Base-by-base conservation (phyloP, 2,329 filamentous ascomycete genomes). In the Aspergillus pseudoviridinutans region DNA sequence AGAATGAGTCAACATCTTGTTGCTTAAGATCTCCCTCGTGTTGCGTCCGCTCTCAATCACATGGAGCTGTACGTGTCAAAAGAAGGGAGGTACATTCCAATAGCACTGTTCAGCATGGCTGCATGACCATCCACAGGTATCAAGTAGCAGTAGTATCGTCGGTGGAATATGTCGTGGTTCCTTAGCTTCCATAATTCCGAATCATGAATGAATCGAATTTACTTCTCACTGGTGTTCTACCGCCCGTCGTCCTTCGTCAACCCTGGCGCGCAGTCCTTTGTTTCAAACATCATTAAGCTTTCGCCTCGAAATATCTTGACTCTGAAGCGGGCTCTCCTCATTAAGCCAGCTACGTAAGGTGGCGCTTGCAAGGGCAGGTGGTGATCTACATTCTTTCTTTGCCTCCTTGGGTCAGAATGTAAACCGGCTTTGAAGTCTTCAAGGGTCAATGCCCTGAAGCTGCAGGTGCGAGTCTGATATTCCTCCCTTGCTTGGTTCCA, bases 61-160 rank as follows among this genome's bases (percentile, higher is more conserved):
- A 68, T 74, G 70, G 66, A 66, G 71, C 62, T 71, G 68, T 72
- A 68, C 73, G 74, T 77, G 75, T 76, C 74, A 74, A 76, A 47
- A 71, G 66, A 66, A 74, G 71, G 68, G 73, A 77, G 74, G 71
- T 73, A 77, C 75, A 77, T 77, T 64, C 60, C 58, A 57, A 28
- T 42, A 28, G n/a, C 44, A 22, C n/a, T 25, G 3, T 22, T 22
- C 9, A 12, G 4, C 29, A 24, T 46, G 20, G 4, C 2, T 22
- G 22, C 22, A 12, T 22, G 20, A 22, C 14, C 42, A 12, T 24
- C 22, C 4, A 25, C 29, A 32, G 29, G 4, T 7, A 38, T 38
- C 32, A 38, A 38, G 14, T 17, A 38, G 32, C 32, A 17, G 14
- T 17, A 38, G 2, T 14, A 22, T 22, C 41, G 8, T 22, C 7